phyloP scores from a whole-genome alignment of 1,284 basidiomycete species.

The Pyrrhoderma noxium region DNA sequence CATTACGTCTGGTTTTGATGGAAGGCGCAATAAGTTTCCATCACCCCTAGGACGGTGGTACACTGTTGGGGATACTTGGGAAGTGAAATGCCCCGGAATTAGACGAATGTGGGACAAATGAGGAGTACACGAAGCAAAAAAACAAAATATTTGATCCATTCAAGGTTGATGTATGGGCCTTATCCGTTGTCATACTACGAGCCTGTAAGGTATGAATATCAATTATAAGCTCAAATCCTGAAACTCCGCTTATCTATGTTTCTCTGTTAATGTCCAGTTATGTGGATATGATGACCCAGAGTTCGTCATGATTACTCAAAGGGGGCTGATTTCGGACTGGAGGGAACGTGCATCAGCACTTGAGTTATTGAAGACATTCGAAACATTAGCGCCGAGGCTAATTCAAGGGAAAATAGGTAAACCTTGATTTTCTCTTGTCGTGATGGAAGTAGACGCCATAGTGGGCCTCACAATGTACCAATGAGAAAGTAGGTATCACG shows the following conservation, averaged over 20 bases:
- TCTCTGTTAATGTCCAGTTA: neutral
- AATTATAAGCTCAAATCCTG: constrained; percentile 1
- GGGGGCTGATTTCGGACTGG: too few relatives aligned
- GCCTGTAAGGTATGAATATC: constrained; percentile 52
- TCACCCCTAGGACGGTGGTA: constrained; percentile 21
- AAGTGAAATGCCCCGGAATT: constrained; percentile 66
- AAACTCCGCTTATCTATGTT: too few relatives aligned
- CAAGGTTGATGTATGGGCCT: constrained; percentile 65
- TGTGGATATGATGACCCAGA: neutral
- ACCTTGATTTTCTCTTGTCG: too few relatives aligned
- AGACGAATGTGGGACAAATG: constrained; percentile 32
- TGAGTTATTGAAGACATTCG: too few relatives aligned
- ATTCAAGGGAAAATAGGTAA: too few relatives aligned
- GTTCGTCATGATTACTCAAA: too few relatives aligned
- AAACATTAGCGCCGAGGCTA: too few relatives aligned
- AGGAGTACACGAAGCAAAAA: too few relatives aligned
- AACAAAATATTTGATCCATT: constrained; percentile 40
- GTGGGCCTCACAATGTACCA: too few relatives aligned
- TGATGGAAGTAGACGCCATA: too few relatives aligned
- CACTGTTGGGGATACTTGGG: constrained; percentile 39
- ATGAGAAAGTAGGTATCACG: too few relatives aligned
- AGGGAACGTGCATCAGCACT: neutral
- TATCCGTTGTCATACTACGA: constrained; percentile 54
- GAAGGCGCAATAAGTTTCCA: neutral
- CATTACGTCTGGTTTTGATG: too few relatives aligned